Percentiles rank a stretch among this genome's conserved stretches.
Evolutionary conservation across 2,329 filamentous ascomycete genomes (phyloP).

Genomic region (Fusarium compactum): DNA sequence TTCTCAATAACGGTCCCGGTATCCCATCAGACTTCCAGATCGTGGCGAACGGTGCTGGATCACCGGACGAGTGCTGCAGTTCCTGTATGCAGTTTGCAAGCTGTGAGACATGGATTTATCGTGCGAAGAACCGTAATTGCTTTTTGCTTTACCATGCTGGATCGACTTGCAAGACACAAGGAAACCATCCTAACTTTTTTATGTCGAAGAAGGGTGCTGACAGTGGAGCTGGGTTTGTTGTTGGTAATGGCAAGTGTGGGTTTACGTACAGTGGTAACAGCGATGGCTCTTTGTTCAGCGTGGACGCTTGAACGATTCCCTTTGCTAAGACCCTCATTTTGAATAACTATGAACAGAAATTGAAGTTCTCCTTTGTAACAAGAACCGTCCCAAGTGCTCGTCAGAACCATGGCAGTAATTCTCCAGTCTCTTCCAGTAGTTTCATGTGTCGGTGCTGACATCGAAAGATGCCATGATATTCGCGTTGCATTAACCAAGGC

Average conservation of each 20-base stretch:
- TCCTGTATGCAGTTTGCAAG: slow-evolving; percentile 10
- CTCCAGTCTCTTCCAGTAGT: neutral
- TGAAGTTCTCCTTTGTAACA: neutral
- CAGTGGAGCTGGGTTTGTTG: slow-evolving; percentile 1
- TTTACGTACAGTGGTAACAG: slow-evolving; percentile 19
- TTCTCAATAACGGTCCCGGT: slow-evolving; percentile 16
- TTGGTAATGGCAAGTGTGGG: slow-evolving; percentile 8
- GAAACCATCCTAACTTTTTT: slow-evolving; percentile 10
- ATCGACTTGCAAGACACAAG: neutral
- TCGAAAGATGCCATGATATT: neutral
- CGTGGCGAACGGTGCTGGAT: neutral
- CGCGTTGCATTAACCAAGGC: neutral
- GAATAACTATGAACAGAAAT: neutral
- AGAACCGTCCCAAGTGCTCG: neutral
- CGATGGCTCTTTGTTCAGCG: slow-evolving; percentile 4
- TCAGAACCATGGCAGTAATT: neutral
- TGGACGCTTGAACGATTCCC: neutral
- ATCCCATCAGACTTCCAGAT: slow-evolving; percentile 12
- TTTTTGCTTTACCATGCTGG: slow-evolving; percentile 17
- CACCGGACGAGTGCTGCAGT: slow-evolving; percentile 1
- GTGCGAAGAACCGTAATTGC: slow-evolving; percentile 12
- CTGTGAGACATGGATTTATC: slow-evolving; percentile 11
- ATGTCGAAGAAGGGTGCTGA: slow-evolving; percentile 12
- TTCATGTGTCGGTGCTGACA: neutral
- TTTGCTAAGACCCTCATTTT: too few species aligned